phyloP scores from a whole-genome alignment of 805 yeast genomes.

The Cyberlindnera saturnus region DNA sequence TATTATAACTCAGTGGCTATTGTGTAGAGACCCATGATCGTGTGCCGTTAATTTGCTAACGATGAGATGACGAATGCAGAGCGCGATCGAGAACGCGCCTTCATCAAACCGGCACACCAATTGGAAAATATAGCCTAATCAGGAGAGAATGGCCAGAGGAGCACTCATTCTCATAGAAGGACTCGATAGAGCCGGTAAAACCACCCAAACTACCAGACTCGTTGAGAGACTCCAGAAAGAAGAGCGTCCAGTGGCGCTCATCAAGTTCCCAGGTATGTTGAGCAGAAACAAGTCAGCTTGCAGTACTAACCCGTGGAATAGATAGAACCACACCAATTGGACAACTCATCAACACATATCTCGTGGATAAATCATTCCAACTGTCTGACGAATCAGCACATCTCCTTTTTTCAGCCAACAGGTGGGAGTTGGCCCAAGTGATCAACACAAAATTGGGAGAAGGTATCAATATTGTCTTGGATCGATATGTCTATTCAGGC shows the following conservation, averaged over 20 bases:
- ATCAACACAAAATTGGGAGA: constrained; percentile 38
- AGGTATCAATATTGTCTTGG: constrained; percentile 65
- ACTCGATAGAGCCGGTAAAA: constrained; percentile 89
- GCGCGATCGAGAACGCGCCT: no score
- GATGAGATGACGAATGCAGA: no score
- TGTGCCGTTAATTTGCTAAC: no score
- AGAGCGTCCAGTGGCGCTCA: constrained; percentile 36
- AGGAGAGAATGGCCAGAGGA: constrained; percentile 45
- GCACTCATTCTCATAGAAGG: constrained; percentile 83
- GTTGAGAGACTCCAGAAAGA: constrained; percentile 23
- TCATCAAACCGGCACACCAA: no score
- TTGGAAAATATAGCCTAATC: no score
- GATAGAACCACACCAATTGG: constrained; percentile 85
- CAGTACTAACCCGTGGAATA: background rate
- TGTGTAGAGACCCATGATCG: no score
- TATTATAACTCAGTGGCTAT: no score
- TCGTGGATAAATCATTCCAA: constrained; percentile 42
- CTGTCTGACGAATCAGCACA: constrained; percentile 81
- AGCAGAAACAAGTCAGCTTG: background rate
- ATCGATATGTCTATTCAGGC: constrained; percentile 89
- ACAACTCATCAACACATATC: constrained; percentile 63
- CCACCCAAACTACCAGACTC: constrained; percentile 63
- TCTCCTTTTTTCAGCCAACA: constrained; percentile 80
- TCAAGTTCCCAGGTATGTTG: constrained; percentile 64
- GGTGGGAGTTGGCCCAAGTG: constrained; percentile 74